Evolutionary conservation across 257 asterid genomes (phyloP).

Genomic region (Solanum pimpinellifolium): DNA sequence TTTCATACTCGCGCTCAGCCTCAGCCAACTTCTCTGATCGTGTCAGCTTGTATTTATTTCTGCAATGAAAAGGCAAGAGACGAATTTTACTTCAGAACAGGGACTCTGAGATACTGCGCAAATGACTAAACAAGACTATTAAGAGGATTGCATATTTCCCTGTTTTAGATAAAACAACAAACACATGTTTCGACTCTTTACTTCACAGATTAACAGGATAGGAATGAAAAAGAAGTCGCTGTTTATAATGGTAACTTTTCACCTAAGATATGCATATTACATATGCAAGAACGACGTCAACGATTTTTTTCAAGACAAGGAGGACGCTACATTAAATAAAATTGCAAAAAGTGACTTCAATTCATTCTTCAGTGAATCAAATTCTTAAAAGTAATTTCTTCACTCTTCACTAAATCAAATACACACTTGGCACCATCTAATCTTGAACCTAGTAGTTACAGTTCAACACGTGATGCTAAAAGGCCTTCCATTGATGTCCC

Average conservation of each 20-base stretch:
- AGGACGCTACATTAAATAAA: background rate
- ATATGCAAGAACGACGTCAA: background rate
- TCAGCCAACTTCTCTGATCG: conserved; percentile 78
- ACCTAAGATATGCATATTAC: background rate
- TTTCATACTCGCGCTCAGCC: conserved; percentile 83
- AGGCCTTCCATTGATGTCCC: background rate
- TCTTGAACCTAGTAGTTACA: background rate
- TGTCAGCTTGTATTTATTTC: conserved; percentile 79
- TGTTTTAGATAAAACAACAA: background rate
- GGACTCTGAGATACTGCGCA: background rate
- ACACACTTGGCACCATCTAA: background rate
- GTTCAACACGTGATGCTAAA: background rate
- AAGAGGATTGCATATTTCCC: background rate
- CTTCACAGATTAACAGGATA: background rate
- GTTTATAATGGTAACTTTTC: background rate
- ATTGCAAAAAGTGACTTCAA: background rate
- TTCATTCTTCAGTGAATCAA: background rate
- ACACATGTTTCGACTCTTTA: background rate
- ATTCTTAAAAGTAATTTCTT: background rate
- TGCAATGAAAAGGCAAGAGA: conserved; percentile 20
- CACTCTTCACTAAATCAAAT: background rate
- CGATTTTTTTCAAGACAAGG: background rate
- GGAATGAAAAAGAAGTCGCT: background rate
- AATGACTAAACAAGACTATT: background rate
- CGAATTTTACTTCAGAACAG: background rate